phyloP scores from a whole-genome alignment of 2,329 filamentous ascomycete genomes.

The Ascochyta koolunga region DNA sequence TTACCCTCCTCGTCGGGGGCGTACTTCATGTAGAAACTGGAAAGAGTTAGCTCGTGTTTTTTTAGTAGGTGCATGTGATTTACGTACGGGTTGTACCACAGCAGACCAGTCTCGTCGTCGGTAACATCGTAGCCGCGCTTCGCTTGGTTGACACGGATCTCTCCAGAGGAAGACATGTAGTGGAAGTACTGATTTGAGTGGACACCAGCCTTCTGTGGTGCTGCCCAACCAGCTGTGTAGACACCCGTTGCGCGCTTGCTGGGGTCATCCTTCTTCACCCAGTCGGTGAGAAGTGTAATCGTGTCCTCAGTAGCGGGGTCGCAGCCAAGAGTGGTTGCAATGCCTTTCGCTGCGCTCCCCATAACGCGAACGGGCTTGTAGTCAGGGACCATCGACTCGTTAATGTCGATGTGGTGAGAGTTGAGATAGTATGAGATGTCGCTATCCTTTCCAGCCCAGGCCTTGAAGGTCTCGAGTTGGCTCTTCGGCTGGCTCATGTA shows the following conservation, averaged over 20 bases:
- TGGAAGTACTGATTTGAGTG: conserved; percentile 98
- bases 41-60: conserved; percentile 10
- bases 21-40: conserved; percentile 87
- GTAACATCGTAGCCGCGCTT: conserved; percentile 94
- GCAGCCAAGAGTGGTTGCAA: conserved; percentile 79
- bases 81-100: conserved; percentile 83
- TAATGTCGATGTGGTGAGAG: conserved; percentile 91
- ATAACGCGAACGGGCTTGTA: conserved; percentile 81
- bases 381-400: conserved; percentile 87
- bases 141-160: conserved; percentile 89
- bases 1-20: conserved; percentile 94
- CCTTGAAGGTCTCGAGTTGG: conserved; percentile 92
- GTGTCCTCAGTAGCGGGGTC: conserved; percentile 85
- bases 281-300: conserved; percentile 87
- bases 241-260: conserved; percentile 81
- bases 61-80: background rate
- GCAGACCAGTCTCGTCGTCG: conserved; percentile 73
- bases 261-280: conserved; percentile 74
- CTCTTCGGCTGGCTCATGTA: conserved; percentile 85
- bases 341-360: conserved; percentile 77
- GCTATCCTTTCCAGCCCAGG: conserved; percentile 88
- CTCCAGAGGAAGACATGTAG: conserved; percentile 83
- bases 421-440: conserved; percentile 98
- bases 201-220: conserved; percentile 89
- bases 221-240: conserved; percentile 94